Conservation (phyloP, 495 filamentous ascomycete species). For the Penicillium arizonense region DNA sequence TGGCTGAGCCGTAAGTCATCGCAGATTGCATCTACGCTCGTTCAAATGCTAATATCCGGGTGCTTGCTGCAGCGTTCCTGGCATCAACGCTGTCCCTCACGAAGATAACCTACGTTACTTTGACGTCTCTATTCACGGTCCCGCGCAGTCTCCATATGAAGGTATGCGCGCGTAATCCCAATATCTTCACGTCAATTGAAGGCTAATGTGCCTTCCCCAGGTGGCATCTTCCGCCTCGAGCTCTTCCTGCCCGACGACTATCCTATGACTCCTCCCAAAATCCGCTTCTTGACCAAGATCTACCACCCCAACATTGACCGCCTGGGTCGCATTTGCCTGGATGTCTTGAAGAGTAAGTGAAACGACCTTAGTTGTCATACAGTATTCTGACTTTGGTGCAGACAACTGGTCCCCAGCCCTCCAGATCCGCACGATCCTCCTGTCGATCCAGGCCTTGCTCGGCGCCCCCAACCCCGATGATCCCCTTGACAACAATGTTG, state of each 20-base stretch:
- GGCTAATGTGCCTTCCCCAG: slow-evolving; percentile 39
- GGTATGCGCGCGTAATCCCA: slow-evolving; percentile 42
- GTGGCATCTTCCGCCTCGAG: slow-evolving; percentile 95
- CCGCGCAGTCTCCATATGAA: slow-evolving; percentile 90
- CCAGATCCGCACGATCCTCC: slow-evolving; percentile 94
- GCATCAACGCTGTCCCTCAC: slow-evolving; percentile 96
- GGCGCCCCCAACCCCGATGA: slow-evolving; percentile 98
- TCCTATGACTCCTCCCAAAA: slow-evolving; percentile 98
- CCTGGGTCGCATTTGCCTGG: slow-evolving; percentile 92
- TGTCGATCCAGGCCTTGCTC: slow-evolving; percentile 95
- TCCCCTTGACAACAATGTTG: slow-evolving; percentile 93
- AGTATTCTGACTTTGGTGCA: slow-evolving; percentile 32
- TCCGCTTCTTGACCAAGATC: slow-evolving; percentile 97
- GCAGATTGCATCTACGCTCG: not conserved
- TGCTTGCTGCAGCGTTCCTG: slow-evolving; percentile 67
- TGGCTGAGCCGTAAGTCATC: slow-evolving; percentile 84
- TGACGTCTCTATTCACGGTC: slow-evolving; percentile 95
- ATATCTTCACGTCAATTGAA: slow-evolving; percentile 10
- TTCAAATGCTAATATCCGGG: slow-evolving; percentile 5
- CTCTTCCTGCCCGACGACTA: slow-evolving; percentile 99
- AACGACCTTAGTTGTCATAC: not conserved
- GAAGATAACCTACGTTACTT: slow-evolving; percentile 98
- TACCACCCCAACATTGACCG: slow-evolving; percentile 99
- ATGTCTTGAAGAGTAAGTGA: slow-evolving; percentile 88
- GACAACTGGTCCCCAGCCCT: slow-evolving; percentile 99